These are phyloP conservation scores for Protomyces gravidus DNA, from an alignment of 1,139 yeast species.

Conservation along the genomic window DNA sequence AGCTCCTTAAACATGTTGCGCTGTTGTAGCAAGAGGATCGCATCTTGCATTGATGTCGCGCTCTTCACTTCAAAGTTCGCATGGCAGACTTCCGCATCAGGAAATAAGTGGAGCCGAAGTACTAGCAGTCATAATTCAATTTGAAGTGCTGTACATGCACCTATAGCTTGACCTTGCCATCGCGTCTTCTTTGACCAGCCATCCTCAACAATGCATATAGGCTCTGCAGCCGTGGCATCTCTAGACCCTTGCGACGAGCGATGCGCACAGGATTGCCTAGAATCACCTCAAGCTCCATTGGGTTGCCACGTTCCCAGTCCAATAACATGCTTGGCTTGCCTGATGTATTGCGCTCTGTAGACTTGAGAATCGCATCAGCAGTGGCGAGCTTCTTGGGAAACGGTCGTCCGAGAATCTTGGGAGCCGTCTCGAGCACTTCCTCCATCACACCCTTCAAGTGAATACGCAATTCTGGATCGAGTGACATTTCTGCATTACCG, in stretches of 20 bases:
- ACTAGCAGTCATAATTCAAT: too few species aligned
- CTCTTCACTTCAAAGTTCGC: too few species aligned
- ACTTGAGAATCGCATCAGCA: conserved; percentile 24
- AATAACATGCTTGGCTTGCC: conserved; percentile 62
- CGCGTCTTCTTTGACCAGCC: conserved; percentile 23
- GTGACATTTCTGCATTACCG: conserved; percentile 28
- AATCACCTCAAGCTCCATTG: conserved; percentile 65
- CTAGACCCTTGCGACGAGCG: conserved; percentile 54
- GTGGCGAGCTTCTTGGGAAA: conserved; percentile 26
- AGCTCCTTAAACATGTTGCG: too few species aligned
- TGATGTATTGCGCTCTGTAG: conserved; percentile 22
- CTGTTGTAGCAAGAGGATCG: too few species aligned
- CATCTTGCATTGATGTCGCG: too few species aligned
- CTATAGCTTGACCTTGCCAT: conserved; percentile 13
- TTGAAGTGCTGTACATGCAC: too few species aligned
- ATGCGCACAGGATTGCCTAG: conserved; percentile 64
- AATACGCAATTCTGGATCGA: conserved; percentile 23
- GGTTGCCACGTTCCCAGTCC: conserved; percentile 63
- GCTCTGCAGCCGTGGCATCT: conserved; percentile 52
- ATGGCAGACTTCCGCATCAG: too few species aligned
- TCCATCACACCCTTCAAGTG: conserved; percentile 26
- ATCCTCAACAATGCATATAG: conserved; percentile 22
- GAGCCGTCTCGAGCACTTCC: conserved; percentile 24
- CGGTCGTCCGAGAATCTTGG: conserved; percentile 25
- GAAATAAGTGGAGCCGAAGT: too few species aligned